Evolutionary conservation across 192 early-diverging fungal species (phyloP).

Genomic region (Paraglomus brasilianum): DNA sequence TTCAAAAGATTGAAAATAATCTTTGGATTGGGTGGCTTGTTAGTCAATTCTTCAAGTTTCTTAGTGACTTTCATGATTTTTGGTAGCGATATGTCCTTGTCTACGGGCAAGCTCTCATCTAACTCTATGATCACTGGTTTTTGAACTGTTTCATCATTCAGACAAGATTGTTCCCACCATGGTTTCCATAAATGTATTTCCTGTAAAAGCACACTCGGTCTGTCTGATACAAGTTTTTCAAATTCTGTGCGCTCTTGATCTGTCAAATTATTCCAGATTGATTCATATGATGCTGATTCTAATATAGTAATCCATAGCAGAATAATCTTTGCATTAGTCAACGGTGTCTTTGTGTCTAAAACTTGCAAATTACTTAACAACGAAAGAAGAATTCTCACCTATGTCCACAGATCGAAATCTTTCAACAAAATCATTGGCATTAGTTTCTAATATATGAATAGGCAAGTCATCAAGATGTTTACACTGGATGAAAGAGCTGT

Average conservation of each 20-base stretch:
- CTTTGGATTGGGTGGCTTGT: conserved; percentile 19
- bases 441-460: neutral
- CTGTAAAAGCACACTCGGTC: neutral
- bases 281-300: conserved; percentile 43
- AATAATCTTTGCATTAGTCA: no score
- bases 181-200: conserved; percentile 29
- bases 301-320: conserved; percentile 7
- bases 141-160: neutral
- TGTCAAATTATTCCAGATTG: conserved; percentile 50
- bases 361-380: conserved; percentile 43
- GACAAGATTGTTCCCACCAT: conserved; percentile 16
- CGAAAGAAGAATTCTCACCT: conserved; percentile 10
- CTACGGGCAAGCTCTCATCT: neutral
- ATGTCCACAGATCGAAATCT: conserved; percentile 46
- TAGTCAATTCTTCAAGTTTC: conserved; percentile 21
- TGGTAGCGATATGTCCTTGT: neutral
- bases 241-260: conserved; percentile 51
- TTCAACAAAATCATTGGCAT: conserved; percentile 38
- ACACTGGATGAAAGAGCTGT: neutral
- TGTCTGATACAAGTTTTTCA: conserved; percentile 30
- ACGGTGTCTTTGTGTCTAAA: conserved; percentile 6
- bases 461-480: conserved; percentile 7
- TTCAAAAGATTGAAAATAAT: conserved; percentile 23
- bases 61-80: conserved; percentile 6
- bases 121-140: neutral